A percentile compares a stretch with the other conserved stretches of the same genome.
phyloP scores from a whole-genome alignment of 2,329 filamentous ascomycete species.

The Aspergillus niger region DNA sequence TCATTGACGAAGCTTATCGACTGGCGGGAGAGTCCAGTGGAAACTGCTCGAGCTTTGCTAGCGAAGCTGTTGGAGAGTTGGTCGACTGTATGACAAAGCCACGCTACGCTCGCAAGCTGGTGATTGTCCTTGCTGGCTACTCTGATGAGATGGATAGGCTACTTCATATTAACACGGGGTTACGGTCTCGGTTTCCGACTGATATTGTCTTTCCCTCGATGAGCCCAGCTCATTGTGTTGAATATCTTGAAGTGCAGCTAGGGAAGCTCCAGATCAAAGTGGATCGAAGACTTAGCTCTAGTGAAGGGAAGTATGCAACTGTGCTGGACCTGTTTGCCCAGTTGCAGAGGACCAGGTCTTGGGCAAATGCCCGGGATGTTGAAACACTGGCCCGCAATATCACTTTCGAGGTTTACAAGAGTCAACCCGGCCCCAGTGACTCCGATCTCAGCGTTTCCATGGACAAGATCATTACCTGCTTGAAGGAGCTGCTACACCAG shows the following conservation, averaged over 20 bases:
- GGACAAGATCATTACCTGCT: not conserved
- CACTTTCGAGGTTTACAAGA: not conserved
- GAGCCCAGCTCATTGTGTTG: not conserved
- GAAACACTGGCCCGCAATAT: not conserved
- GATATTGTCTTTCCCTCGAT: not conserved
- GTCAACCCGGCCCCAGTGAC: not conserved
- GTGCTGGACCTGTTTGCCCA: not conserved
- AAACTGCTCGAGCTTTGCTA: not conserved
- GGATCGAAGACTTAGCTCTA: not conserved
- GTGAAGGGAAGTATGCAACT: not conserved
- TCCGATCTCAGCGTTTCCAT: not conserved
- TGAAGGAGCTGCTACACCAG: not conserved
- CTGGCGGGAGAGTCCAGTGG: constrained; percentile 49
- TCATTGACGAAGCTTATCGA: constrained; percentile 70
- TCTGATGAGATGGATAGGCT: not conserved
- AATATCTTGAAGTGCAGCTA: not conserved
- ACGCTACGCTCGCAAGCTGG: not conserved
- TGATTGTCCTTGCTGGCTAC: constrained; percentile 5
- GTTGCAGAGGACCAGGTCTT: not conserved
- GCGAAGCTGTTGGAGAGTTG: constrained; percentile 36
- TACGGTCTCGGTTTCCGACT: not conserved
- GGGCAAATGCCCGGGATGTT: not conserved
- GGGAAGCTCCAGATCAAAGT: not conserved
- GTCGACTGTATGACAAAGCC: constrained; percentile 11
- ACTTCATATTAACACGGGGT: not conserved